Conservation (phyloP, 768 basidiomycete genomes). For the Amylocystis lapponica region DNA sequence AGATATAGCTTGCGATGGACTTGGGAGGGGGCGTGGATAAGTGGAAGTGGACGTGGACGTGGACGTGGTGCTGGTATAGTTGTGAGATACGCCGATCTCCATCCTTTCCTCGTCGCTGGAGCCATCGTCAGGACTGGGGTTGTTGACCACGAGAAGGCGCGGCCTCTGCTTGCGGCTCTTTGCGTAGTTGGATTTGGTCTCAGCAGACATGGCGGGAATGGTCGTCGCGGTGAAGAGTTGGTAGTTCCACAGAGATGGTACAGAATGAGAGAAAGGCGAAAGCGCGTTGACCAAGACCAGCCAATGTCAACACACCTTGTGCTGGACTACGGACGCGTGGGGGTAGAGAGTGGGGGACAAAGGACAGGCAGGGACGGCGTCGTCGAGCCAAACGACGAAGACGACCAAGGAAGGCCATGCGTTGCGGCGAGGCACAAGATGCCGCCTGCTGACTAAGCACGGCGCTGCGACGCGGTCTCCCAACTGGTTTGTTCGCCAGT, state of each 20-base stretch:
- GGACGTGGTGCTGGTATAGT: slow-evolving; percentile 14
- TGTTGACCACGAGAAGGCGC: slow-evolving; percentile 52
- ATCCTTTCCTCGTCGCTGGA: slow-evolving; percentile 27
- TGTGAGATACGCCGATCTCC: slow-evolving; percentile 11
- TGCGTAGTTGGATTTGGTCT: slow-evolving; percentile 34
- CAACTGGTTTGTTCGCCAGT: not conserved
- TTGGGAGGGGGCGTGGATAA: slow-evolving; percentile 23
- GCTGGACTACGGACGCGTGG: not conserved
- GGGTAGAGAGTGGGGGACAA: slow-evolving; percentile 2
- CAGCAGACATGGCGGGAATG: slow-evolving; percentile 51
- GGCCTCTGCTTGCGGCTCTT: slow-evolving; percentile 27
- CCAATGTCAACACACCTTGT: slow-evolving; percentile 7
- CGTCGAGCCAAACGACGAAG: slow-evolving; percentile 22
- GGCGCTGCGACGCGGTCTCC: not conserved
- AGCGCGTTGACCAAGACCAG: slow-evolving; percentile 10
- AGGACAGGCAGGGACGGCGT: slow-evolving; percentile 10
- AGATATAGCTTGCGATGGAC: slow-evolving; percentile 24
- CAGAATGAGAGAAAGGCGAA: slow-evolving; percentile 6
- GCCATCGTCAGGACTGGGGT: slow-evolving; percentile 49
- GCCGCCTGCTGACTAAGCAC: slow-evolving; percentile 17
- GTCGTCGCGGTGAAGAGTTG: not conserved
- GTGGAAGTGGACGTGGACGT: slow-evolving; percentile 20
- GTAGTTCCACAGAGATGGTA: slow-evolving; percentile 3
- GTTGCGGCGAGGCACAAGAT: slow-evolving; percentile 11
- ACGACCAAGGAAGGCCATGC: slow-evolving; percentile 15